Conservation (phyloP, 306 rosid genomes). For the Aeschynomene evenia region DNA sequence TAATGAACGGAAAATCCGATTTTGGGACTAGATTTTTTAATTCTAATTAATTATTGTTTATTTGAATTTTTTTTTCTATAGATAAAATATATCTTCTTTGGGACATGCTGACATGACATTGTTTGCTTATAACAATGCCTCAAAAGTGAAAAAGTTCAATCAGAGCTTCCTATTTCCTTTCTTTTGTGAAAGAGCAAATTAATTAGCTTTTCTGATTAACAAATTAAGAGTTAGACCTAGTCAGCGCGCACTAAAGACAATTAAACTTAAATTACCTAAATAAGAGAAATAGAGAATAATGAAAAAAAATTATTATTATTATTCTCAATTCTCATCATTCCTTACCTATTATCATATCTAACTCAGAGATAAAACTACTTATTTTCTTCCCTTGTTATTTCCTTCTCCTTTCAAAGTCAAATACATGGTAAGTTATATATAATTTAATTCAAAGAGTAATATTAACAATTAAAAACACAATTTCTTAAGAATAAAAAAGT, state of each 20-base stretch:
- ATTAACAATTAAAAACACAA: not conserved
- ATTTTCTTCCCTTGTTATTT: too few relatives aligned
- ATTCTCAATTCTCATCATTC: too few relatives aligned
- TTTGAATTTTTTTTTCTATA: not conserved
- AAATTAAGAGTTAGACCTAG: not conserved
- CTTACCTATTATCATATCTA: too few relatives aligned
- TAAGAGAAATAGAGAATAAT: too few relatives aligned
- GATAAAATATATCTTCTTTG: not conserved
- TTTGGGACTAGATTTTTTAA: not conserved
- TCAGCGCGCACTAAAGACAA: not conserved
- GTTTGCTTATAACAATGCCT: not conserved
- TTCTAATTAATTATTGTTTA: not conserved
- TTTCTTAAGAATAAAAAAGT: not conserved
- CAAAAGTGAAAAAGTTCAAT: not conserved
- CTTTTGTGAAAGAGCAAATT: not conserved
- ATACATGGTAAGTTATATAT: too few relatives aligned
- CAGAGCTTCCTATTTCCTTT: not conserved
- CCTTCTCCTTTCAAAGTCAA: too few relatives aligned
- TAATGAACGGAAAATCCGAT: conserved; percentile 11
- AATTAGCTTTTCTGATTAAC: not conserved
- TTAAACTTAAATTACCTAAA: too few relatives aligned
- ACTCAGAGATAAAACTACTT: too few relatives aligned
- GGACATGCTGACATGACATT: not conserved
- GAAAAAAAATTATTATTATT: too few relatives aligned
- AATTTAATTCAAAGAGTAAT: too few relatives aligned